phyloP scores from a whole-genome alignment of 176 grass and related monocot species.

The sorghum (Sorghum bicolor) region Sorghum_bicolor_NCBIv3 NC_012878.2:47261001-47261500 shows the following conservation, averaged over 20 bases:
- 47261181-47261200: conserved; percentile 71
- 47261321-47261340: neutral
- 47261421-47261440: neutral
- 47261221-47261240: conserved; percentile 82
- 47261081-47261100: neutral
- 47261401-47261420: neutral
- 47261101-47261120: neutral
- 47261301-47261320: neutral
- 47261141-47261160: neutral
- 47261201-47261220: conserved; percentile 66
- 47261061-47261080: neutral
- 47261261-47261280: neutral
- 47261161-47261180: conserved; percentile 57
- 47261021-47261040: neutral
- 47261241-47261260: conserved; percentile 72
- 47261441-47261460: conserved; percentile 87
- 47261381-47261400: neutral
- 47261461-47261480: conserved; percentile 86
- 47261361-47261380: neutral
- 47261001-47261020: neutral
- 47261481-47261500: conserved; percentile 81
- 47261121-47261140: neutral
- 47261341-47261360: neutral
- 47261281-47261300: neutral
- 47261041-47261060: conserved; percentile 52